Evolutionary conservation across 1,139 yeast species (phyloP).

Genomic region (Candida tetrigidarum): DNA sequence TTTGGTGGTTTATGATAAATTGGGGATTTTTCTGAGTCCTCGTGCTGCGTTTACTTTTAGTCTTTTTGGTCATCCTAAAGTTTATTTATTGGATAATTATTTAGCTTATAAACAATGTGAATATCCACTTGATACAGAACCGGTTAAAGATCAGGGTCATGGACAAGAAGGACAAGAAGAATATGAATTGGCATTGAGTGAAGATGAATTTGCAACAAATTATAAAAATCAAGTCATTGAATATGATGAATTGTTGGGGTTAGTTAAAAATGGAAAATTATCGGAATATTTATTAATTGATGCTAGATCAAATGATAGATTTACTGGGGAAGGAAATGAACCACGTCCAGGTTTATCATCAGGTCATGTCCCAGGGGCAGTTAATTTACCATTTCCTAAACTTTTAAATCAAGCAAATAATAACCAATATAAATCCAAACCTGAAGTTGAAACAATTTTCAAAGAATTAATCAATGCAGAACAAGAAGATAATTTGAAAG

Average conservation of each 20-base stretch:
- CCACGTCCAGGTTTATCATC: conserved; percentile 86
- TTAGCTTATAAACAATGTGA: conserved; percentile 46
- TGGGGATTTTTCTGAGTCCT: conserved; percentile 86
- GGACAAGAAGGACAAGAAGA: conserved; percentile 19
- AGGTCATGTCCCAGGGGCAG: conserved; percentile 87
- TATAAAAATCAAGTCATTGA: conserved; percentile 58
- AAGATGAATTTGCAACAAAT: conserved; percentile 25
- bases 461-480: conserved; percentile 32
- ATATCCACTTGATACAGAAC: conserved; percentile 28
- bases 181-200: conserved; percentile 18
- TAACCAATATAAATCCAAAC: conserved; percentile 52
- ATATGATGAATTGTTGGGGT: conserved; percentile 62
- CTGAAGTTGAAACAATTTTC: conserved; percentile 51
- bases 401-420: conserved; percentile 49
- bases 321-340: conserved; percentile 79
- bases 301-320: conserved; percentile 79
- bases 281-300: conserved; percentile 63
- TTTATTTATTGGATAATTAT: conserved; percentile 72
- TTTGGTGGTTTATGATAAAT: conserved; percentile 83
- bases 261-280: conserved; percentile 55
- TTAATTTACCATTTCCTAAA: conserved; percentile 73
- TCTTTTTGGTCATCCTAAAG: conserved; percentile 72
- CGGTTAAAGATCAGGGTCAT: conserved; percentile 2
- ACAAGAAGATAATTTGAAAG: conserved; percentile 25
- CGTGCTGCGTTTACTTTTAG: conserved; percentile 90